Evolutionary conservation across 495 filamentous ascomycete species (phyloP).

Genomic region (Cercophora scortea): DNA sequence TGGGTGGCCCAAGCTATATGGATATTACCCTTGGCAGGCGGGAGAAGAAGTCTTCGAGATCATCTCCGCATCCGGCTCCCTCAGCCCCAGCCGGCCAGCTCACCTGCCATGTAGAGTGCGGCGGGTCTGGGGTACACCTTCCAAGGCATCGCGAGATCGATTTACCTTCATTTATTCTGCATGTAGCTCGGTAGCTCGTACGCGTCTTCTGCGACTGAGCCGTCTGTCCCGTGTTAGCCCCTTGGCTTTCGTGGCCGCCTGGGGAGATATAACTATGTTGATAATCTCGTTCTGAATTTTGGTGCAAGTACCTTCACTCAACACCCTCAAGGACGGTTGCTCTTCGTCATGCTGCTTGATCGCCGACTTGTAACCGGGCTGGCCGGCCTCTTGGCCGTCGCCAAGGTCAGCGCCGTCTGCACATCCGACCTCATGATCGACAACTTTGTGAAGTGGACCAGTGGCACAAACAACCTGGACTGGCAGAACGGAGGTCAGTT

Average conservation of each 20-base stretch:
- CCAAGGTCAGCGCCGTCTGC: slow-evolving; percentile 30
- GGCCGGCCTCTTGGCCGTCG: slow-evolving; percentile 13
- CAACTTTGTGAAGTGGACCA: slow-evolving; percentile 46
- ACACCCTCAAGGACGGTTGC: not conserved
- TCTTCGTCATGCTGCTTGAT: slow-evolving; percentile 15
- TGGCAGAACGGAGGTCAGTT: slow-evolving; percentile 39
- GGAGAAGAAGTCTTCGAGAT: not conserved
- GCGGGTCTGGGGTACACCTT: slow-evolving; percentile 6
- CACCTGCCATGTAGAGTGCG: not conserved
- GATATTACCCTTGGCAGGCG: slow-evolving; percentile 7
- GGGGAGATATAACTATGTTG: slow-evolving; percentile 10
- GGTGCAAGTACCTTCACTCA: too few relatives aligned
- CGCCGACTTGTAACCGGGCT: slow-evolving; percentile 17
- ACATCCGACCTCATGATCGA: slow-evolving; percentile 46
- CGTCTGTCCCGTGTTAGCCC: not conserved
- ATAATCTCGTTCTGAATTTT: not conserved
- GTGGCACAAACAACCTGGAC: slow-evolving; percentile 40
- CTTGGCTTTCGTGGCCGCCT: not conserved
- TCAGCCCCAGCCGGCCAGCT: not conserved
- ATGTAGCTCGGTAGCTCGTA: not conserved
- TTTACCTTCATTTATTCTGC: slow-evolving; percentile 13
- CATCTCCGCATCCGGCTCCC: not conserved
- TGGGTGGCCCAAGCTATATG: slow-evolving; percentile 6
- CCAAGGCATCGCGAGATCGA: not conserved
- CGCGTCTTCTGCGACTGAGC: slow-evolving; percentile 5